A percentile compares a stretch with the other conserved stretches of the same genome.
phyloP scores from a whole-genome alignment of 108 stramenopile genomes.

The Cyclotella atomus region DNA sequence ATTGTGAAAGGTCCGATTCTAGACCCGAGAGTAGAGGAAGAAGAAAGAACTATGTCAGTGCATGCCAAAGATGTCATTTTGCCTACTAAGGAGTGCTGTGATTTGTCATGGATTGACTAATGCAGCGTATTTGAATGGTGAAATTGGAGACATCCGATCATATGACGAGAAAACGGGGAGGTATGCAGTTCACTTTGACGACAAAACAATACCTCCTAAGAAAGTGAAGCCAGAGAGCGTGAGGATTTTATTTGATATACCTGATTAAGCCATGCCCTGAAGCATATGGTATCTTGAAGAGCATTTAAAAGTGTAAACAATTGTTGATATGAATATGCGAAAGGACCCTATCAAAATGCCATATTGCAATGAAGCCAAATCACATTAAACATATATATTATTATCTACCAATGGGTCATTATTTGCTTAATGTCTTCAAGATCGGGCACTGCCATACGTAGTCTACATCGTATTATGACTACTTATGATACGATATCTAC shows the following conservation, averaged over 20 bases:
- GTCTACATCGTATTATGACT: too few species aligned
- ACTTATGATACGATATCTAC: too few species aligned
- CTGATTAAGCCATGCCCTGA: too few species aligned
- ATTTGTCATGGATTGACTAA: conserved; percentile 15
- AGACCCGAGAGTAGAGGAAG: neutral
- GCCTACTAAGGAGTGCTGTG: neutral
- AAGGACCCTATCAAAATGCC: too few species aligned
- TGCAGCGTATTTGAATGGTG: conserved; percentile 10
- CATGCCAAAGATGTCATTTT: neutral
- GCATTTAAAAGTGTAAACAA: too few species aligned
- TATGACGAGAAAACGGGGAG: neutral
- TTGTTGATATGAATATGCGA: too few species aligned
- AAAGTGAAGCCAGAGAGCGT: neutral
- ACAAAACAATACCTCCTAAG: neutral
- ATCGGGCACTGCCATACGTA: too few species aligned
- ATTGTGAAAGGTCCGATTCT: neutral
- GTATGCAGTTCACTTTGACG: conserved; percentile 9
- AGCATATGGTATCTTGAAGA: too few species aligned
- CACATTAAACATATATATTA: too few species aligned
- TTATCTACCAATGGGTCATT: too few species aligned
- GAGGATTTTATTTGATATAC: conserved; percentile 11
- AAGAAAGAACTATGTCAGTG: neutral
- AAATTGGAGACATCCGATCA: conserved; percentile 10
- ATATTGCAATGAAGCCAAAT: too few species aligned
- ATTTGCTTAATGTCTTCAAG: too few species aligned